Percentiles rank a stretch among this genome's conserved stretches.
phyloP scores from a whole-genome alignment of 306 rosid species.

The Vigna reflexopilosa region DNA sequence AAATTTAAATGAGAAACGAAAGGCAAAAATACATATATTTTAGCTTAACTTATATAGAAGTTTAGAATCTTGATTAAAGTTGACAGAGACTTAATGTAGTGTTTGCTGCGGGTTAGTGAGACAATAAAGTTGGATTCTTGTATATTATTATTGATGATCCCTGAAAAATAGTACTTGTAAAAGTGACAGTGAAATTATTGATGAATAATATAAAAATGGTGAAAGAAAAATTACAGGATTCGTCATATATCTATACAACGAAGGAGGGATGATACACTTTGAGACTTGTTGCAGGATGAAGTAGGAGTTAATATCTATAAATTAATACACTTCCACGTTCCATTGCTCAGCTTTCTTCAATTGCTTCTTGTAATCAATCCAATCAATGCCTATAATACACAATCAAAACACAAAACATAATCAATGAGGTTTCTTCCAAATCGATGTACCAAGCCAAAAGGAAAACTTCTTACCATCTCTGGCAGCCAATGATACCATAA shows the following conservation, averaged over 20 bases:
- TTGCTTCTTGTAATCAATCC: slow-evolving; percentile 81
- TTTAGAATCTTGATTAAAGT: too few relatives aligned
- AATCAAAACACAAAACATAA: slow-evolving; percentile 2
- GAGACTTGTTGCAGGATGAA: slow-evolving; percentile 42
- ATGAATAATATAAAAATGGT: slow-evolving; percentile 14
- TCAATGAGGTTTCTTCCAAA: slow-evolving; percentile 13
- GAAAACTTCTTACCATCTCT: slow-evolving; percentile 72
- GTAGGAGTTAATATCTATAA: slow-evolving; percentile 52
- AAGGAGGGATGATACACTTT: slow-evolving; percentile 45
- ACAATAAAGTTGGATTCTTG: slow-evolving; percentile 39
- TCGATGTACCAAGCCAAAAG: neutral
- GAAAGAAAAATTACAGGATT: slow-evolving; percentile 42
- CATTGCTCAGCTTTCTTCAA: slow-evolving; percentile 95
- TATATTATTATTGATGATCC: slow-evolving; percentile 37
- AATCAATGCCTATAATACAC: slow-evolving; percentile 65
- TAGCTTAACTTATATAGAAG: too few relatives aligned
- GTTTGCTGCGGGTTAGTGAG: too few relatives aligned
- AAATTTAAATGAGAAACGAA: too few relatives aligned
- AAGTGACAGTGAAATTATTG: slow-evolving; percentile 43
- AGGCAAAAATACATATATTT: too few relatives aligned
- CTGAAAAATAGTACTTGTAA: slow-evolving; percentile 48
- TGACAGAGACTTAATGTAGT: neutral
- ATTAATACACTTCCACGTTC: slow-evolving; percentile 95
- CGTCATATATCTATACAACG: slow-evolving; percentile 63
- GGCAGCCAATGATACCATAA: slow-evolving; percentile 83